Conservation (phyloP, 768 basidiomycete genomes). For the Suillus variegatus region DNA sequence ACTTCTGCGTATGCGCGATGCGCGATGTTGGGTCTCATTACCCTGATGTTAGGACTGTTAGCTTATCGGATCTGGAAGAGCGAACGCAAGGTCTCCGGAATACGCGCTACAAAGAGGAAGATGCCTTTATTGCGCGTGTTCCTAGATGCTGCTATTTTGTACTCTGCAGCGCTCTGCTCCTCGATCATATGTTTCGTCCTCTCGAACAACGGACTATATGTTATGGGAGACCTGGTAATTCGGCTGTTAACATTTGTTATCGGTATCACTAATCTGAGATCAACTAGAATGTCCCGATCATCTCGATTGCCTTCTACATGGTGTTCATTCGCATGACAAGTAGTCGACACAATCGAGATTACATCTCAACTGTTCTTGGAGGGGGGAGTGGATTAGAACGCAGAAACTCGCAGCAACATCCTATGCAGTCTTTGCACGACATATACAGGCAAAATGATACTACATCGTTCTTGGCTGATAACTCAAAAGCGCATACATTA, state of each 20-base stretch:
- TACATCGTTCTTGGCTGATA: not conserved
- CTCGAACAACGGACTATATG: conserved; percentile 5
- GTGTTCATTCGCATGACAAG: conserved; percentile 9
- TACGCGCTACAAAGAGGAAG: not conserved
- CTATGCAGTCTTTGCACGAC: not conserved
- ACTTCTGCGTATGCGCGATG: not conserved
- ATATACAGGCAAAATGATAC: not conserved
- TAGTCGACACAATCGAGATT: not conserved
- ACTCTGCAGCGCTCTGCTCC: conserved; percentile 8
- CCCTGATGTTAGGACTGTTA: not conserved
- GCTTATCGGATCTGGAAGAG: not conserved
- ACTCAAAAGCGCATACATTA: not conserved
- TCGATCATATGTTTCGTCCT: conserved; percentile 4
- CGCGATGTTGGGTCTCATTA: not conserved
- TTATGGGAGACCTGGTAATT: conserved; percentile 4
- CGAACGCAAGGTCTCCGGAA: not conserved
- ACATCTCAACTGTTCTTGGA: not conserved
- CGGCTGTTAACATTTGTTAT: not conserved
- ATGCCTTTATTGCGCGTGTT: not conserved
- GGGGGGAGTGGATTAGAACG: not conserved
- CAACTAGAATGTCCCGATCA: conserved; percentile 4
- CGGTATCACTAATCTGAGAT: not conserved
- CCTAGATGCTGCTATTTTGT: conserved; percentile 3
- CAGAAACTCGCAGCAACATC: not conserved
- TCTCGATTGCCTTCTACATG: conserved; percentile 15